Conservation (phyloP, 1,284 basidiomycete species). For the Rhodotorula sp. region DNA sequence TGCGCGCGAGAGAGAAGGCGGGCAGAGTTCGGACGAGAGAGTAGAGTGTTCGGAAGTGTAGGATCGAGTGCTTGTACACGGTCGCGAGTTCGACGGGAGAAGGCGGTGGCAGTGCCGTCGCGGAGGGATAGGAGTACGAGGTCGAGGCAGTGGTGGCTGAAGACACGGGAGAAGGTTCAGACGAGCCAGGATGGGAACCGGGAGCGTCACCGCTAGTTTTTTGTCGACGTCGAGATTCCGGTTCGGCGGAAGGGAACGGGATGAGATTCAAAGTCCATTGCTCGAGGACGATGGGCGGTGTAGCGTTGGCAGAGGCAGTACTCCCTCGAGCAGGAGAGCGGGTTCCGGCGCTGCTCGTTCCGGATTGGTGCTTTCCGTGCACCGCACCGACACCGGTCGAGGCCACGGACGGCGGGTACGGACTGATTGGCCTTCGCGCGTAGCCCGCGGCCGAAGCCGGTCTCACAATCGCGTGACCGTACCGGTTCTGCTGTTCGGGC, state of each 20-base stretch:
- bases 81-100: slow-evolving; percentile 44
- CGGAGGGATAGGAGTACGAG: neutral
- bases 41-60: slow-evolving; percentile 47
- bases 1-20: slow-evolving; percentile 41
- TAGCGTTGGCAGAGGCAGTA: neutral
- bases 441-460: neutral
- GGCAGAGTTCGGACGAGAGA: slow-evolving; percentile 45
- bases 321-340: neutral
- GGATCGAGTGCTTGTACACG: slow-evolving; percentile 49
- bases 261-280: slow-evolving; percentile 34
- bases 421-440: neutral
- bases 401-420: neutral
- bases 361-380: neutral
- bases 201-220: neutral
- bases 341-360: neutral
- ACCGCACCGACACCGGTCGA: too few relatives aligned
- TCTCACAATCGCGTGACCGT: neutral
- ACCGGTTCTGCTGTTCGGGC: neutral
- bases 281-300: slow-evolving; percentile 38
- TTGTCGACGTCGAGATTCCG: neutral
- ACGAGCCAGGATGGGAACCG: too few relatives aligned
- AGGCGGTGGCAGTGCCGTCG: slow-evolving; percentile 5
- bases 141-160: neutral
- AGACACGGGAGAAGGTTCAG: neutral
- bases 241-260: neutral